Evolutionary conservation across 129 eudicot species (phyloP).

Genomic region (Smallanthus sonchifolius): DNA sequence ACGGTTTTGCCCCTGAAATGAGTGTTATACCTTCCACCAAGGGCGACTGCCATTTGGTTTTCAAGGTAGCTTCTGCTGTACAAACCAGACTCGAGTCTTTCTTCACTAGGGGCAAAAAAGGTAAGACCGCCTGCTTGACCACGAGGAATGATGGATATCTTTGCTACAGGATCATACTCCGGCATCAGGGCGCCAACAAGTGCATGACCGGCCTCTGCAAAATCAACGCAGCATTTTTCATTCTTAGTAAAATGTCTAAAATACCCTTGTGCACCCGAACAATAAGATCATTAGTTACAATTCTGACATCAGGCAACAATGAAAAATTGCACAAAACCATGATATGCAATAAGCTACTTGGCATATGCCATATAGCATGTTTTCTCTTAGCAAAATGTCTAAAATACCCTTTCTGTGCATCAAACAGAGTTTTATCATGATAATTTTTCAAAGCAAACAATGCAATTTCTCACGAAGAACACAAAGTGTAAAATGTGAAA

Average conservation of each 20-base stretch:
- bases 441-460: too few relatives aligned
- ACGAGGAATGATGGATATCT: slow-evolving; percentile 96
- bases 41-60: slow-evolving; percentile 98
- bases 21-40: slow-evolving; percentile 78
- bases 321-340: too few relatives aligned
- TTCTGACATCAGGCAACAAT: too few relatives aligned
- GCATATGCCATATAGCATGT: neutral
- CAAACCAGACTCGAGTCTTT: slow-evolving; percentile 93
- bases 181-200: slow-evolving; percentile 99
- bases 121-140: slow-evolving; percentile 99
- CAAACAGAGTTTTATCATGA: too few relatives aligned
- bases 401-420: neutral
- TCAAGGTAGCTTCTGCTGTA: slow-evolving; percentile 95
- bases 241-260: slow-evolving; percentile 13
- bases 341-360: neutral
- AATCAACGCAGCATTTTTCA: neutral
- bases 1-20: neutral
- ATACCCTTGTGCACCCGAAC: slow-evolving; percentile 1
- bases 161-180: slow-evolving; percentile 95
- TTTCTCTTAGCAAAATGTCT: neutral
- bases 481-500: neutral
- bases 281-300: neutral
- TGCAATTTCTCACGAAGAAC: too few relatives aligned
- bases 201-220: slow-evolving; percentile 99
- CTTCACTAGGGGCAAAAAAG: slow-evolving; percentile 96